Evolutionary conservation across 257 asterid genomes (phyloP), one percentile per base, ranked within the genome.

Genomic region (Mitragyna speciosa): DNA sequence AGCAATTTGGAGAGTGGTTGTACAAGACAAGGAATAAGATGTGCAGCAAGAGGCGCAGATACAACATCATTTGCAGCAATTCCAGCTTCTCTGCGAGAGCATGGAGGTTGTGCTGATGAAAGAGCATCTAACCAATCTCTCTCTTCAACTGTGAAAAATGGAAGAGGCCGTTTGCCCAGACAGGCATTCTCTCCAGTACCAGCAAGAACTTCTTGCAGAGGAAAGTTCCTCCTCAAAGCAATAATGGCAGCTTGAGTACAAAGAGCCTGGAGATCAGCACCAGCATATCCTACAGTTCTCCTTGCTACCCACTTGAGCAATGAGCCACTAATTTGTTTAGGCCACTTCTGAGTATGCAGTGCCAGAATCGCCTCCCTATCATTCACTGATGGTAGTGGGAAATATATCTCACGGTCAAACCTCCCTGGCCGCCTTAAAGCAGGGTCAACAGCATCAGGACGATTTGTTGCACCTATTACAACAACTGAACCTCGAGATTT

Each of bases 391-490:
- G 99, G 99, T 86, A 96, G 88, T 70, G 98, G 99, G 78, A 96
- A 96, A 80, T 92, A 94, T 74, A 96, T 94, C 83, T 96, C 99
- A 54, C 99, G 88, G 79, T 96, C 99, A 87, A 96, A 96, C 87
- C 99, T 89, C 79, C 99, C 99, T 33, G 99, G 99, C 78, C 99
- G 91, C 83, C 99, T 90, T 84, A 96, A 89, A 89, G 99, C 99
- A 66, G 99, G 94, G 84, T 96, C 99, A 79, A 96, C 90, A 39
- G 99, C 88, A 65, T 96, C 99, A 22, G 99, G 98, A 20, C 99
- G 99, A 88, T 96, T 96, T 83, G 99, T 96, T 72, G 99, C 98
- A 76, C 99, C 99, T 75, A 96, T 96, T 72, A 96, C 99, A 67
- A 96, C 90, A 72, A 96, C 99, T 2, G 99, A 96, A 81, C 99